phyloP scores from a whole-genome alignment of 2,329 filamentous ascomycete genomes.

The Arthrobotrys sphaeroides region DNA sequence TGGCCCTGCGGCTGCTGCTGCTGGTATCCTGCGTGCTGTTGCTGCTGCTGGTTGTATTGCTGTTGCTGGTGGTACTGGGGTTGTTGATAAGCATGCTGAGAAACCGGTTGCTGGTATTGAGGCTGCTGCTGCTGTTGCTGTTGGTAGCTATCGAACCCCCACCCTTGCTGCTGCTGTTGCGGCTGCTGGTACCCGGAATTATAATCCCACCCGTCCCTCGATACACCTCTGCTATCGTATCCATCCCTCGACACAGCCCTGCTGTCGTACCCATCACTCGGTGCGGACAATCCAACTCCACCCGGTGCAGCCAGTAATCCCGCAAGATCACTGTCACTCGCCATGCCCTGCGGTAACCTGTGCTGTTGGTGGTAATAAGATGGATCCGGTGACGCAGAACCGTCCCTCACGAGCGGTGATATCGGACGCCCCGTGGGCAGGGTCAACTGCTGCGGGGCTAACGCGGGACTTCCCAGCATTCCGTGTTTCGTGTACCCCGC shows the following conservation, averaged over 20 bases:
- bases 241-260: conserved; percentile 13
- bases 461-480: conserved; percentile 18
- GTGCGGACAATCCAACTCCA: conserved; percentile 4
- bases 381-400: neutral
- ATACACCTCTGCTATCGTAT: neutral
- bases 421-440: neutral
- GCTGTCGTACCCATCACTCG: conserved; percentile 16
- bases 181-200: neutral
- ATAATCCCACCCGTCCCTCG: neutral
- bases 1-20: neutral
- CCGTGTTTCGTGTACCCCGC: neutral
- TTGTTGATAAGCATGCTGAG: conserved; percentile 40
- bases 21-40: conserved; percentile 11
- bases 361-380: neutral
- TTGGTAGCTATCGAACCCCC: neutral
- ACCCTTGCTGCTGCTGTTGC: neutral
- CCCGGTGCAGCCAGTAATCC: conserved; percentile 17
- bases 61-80: conserved; percentile 60
- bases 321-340: conserved; percentile 37
- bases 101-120: neutral
- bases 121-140: conserved; percentile 30
- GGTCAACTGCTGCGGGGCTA: conserved; percentile 22
- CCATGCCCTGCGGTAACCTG: conserved; percentile 13
- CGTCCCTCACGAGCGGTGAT: conserved; percentile 29
- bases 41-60: conserved; percentile 56